A percentile compares a stretch with the other conserved stretches of the same genome.
Evolutionary conservation across 768 basidiomycete species (phyloP).

Genomic region (Suillus ampliporus): DNA sequence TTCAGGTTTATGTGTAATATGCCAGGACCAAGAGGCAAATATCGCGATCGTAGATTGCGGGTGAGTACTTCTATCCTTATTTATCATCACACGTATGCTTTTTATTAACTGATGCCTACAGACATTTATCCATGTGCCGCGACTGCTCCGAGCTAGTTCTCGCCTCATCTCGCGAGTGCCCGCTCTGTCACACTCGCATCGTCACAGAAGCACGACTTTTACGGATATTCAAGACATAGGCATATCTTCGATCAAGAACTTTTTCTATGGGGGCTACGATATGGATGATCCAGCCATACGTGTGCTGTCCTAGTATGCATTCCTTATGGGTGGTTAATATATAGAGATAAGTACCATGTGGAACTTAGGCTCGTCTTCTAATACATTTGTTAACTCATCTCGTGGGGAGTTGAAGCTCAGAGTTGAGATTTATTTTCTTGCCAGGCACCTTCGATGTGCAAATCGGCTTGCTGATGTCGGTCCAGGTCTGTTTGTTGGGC

Average conservation of each 20-base stretch:
- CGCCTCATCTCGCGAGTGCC: constrained; percentile 85
- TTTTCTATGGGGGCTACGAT: background rate
- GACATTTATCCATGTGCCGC: constrained; percentile 84
- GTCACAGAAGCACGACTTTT: constrained; percentile 82
- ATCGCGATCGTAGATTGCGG: constrained; percentile 96
- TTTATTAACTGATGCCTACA: constrained; percentile 28
- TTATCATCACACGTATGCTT: background rate
- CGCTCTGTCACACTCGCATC: constrained; percentile 87
- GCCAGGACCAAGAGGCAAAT: constrained; percentile 93
- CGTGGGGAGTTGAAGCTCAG: no score
- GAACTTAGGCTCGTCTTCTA: background rate
- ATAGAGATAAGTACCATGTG: background rate
- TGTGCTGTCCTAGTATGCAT: background rate
- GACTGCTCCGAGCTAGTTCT: constrained; percentile 81
- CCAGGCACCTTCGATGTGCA: no score
- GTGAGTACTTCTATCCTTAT: constrained; percentile 46
- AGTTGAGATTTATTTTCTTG: no score
- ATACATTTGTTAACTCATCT: no score
- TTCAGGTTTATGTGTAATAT: constrained; percentile 86
- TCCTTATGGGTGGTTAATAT: background rate
- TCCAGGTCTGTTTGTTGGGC: constrained; percentile 56
- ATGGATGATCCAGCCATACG: background rate
- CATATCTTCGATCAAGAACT: background rate
- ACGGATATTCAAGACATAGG: constrained; percentile 68
- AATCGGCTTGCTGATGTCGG: no score